Evolutionary conservation across 1,284 basidiomycete species (phyloP).

Genomic region (Ustilago bromivora): DNA sequence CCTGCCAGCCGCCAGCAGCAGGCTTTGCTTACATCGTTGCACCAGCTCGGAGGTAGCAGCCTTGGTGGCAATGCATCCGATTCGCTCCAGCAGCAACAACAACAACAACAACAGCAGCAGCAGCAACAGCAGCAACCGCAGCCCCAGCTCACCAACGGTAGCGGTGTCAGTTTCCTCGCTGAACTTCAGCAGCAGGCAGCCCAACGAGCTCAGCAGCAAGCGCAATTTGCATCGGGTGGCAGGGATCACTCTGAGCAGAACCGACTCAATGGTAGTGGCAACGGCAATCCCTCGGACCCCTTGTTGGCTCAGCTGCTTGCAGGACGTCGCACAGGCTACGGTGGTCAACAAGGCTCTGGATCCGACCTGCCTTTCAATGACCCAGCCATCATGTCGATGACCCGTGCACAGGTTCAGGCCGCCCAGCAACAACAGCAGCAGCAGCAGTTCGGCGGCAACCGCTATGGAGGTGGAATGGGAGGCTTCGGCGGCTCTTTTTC

Average conservation of each 20-base stretch:
- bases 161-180: constrained; percentile 40
- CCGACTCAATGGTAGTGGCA: constrained; percentile 31
- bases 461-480: constrained; percentile 33
- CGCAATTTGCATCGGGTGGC: constrained; percentile 26
- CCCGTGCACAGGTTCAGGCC: constrained; percentile 53
- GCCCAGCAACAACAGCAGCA: constrained; percentile 56
- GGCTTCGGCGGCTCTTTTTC: constrained; percentile 39
- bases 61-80: constrained; percentile 17
- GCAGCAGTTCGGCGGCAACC: constrained; percentile 38
- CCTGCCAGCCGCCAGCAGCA: constrained; percentile 54
- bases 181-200: constrained; percentile 52
- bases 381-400: constrained; percentile 63
- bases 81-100: constrained; percentile 41
- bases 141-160: constrained; percentile 36
- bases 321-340: constrained; percentile 35
- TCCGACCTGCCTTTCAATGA: constrained; percentile 54
- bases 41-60: constrained; percentile 37
- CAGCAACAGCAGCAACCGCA: constrained; percentile 32
- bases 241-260: constrained; percentile 26
- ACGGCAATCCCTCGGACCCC: constrained; percentile 52
- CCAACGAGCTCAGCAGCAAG: constrained; percentile 48
- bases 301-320: constrained; percentile 66
- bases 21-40: constrained; percentile 47
- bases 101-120: constrained; percentile 24
- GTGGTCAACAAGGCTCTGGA: constrained; percentile 18